Evolutionary conservation across 345 rosid genomes (phyloP), one percentile per base, ranked within the genome.

Genomic region (Triadica sebifera): DNA sequence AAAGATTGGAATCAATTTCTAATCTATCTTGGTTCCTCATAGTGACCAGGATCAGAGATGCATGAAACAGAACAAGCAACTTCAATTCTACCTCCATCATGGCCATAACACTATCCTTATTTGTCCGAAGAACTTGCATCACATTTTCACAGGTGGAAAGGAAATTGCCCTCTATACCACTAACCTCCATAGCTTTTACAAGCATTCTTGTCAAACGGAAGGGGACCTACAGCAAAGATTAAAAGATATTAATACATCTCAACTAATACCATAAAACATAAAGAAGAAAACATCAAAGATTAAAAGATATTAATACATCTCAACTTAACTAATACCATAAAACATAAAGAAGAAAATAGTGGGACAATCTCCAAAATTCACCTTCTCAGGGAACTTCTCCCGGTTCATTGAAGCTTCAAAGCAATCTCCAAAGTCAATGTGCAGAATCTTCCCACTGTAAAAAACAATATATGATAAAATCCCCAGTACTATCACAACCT

Each of bases 191-290:
- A 67, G 99, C 99, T 84, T 92, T 95, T 71, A 93, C 97, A 78
- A 95, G 98, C 99, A 95, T 95, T 87, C 99, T 90, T 57, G 99
- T 95, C 89, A 95, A 84, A 37, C 98, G 97, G 84, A 95, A 95
- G 41, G 99, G 99, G 45, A 95, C 99, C 98, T 95, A 72, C 43
- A 80, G 50, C 47, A 73, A 75, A 45, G 68, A 65, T 68, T 51
- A 46, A 68, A 22, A 37, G 34, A 20, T n/a, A 0, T 65, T 19
- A 24, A 16, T 4, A 25, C 46, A 13, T 22, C 29, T 22, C 15
- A 53, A 24, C 24, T 15, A 49, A 29, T 55, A 46, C 59, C 39
- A n/a, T 20, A 20, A 50, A 17, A 69, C n/a, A 51, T 13, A 29
- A 45, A 12, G 25, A 12, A 10, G 10, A 43, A 43, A 43, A 6